phyloP scores from a whole-genome alignment of 2,329 filamentous ascomycete genomes.

The Colletotrichum magnum region DNA sequence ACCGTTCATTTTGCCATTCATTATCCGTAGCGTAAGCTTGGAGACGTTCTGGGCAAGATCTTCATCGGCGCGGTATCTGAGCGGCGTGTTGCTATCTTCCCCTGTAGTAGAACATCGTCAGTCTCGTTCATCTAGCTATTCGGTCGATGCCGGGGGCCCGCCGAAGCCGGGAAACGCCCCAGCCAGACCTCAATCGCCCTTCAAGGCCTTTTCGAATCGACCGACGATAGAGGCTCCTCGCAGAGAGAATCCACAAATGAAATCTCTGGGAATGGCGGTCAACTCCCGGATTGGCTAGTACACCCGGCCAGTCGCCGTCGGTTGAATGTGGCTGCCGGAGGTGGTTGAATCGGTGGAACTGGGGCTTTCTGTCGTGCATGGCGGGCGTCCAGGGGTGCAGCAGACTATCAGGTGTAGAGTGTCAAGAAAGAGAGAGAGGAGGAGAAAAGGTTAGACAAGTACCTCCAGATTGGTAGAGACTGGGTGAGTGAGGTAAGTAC shows the following conservation, averaged over 20 bases:
- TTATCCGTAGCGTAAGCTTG: neutral
- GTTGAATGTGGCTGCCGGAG: constrained; percentile 34
- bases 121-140: neutral
- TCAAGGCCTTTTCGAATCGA: neutral
- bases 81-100: neutral
- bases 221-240: neutral
- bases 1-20: constrained; percentile 24
- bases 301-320: constrained; percentile 20
- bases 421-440: neutral
- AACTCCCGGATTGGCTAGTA: constrained; percentile 32
- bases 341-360: constrained; percentile 22
- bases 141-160: neutral
- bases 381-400: constrained; percentile 10
- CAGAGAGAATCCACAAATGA: constrained; percentile 27
- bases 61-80: constrained; percentile 5
- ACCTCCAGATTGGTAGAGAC: constrained; percentile 12
- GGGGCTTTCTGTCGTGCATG: constrained; percentile 33
- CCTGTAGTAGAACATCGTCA: neutral
- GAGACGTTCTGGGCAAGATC: constrained; percentile 28
- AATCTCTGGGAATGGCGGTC: constrained; percentile 44
- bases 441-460: constrained; percentile 15
- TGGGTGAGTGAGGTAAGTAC: constrained; percentile 7
- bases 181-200: constrained; percentile 1
- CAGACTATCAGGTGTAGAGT: neutral
- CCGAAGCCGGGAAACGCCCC: neutral